Evolutionary conservation across 1,284 basidiomycete genomes (phyloP), one percentile per base, ranked within the genome.

Genomic region (Pascua guehoae): DNA sequence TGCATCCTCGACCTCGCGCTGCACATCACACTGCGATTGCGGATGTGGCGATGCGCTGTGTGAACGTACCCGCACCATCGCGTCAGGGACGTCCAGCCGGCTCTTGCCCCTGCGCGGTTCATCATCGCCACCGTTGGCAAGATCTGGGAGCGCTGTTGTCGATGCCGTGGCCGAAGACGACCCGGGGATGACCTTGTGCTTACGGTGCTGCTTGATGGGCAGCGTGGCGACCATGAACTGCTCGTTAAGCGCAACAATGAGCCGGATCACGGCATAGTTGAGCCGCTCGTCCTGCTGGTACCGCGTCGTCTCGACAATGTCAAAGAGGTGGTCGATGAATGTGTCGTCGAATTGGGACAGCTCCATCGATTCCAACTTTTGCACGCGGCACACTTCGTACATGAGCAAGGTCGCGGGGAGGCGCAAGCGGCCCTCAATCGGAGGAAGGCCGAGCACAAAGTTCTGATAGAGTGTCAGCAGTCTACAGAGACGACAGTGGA

Each of bases 191-290:
- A 32, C 4, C 24, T 32, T 32, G 85, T 53, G 47, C 49, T 57
- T 58, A 12, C 48, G 8, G 41, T 47, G 54, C 14, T 64, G 46
- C 51, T 63, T 68, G 47, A 62, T 53, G 4, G 70, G 71, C 38
- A 81, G 60, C 3, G 80, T 74, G 0, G 81, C 86, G 10, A 98
- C 91, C 95, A 98, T 98, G 38, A 96, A 98, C 75, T 98, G 95
- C 76, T 99, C 95, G 71, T 98, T 98, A 42, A 99, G 81, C 0
- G 95, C 89, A 43, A 91, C 92, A 63, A 97, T 87, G 43, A 97
- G 82, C 71, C 92, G 93, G 73, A 97, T 93, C 38, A 96, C 85
- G 1, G 88, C 87, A 72, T 97, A 97, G 70, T 96, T 97, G 74
- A 96, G 87, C 0, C 86, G 84, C 62, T 98, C 96, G 68, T 98